These are phyloP conservation scores for Lactifluus rugatus DNA, from an alignment of 768 basidiomycete species.

Conservation along the genomic window DNA sequence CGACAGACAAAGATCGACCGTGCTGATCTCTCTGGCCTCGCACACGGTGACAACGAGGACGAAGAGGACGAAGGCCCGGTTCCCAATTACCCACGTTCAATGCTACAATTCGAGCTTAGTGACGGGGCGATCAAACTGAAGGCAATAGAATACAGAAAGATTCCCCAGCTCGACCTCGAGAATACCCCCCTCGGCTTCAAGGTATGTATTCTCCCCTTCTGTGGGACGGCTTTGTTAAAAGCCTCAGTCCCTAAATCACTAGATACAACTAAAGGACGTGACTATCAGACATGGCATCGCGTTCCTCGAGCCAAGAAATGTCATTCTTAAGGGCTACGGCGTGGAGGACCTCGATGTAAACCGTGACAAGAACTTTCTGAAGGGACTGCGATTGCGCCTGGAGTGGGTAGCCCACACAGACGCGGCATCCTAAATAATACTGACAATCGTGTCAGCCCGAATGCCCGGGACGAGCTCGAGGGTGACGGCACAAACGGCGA, in stretches of 20 bases:
- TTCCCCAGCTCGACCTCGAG: slow-evolving; percentile 60
- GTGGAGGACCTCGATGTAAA: slow-evolving; percentile 55
- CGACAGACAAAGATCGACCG: slow-evolving; percentile 54
- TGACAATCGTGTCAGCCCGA: slow-evolving; percentile 8
- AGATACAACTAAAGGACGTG: slow-evolving; percentile 67
- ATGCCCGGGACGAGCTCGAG: slow-evolving; percentile 1
- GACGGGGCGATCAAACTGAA: slow-evolving; percentile 64
- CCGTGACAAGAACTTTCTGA: slow-evolving; percentile 51
- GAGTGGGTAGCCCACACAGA: slow-evolving; percentile 36
- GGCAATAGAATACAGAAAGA: slow-evolving; percentile 68
- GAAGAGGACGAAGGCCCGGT: slow-evolving; percentile 63
- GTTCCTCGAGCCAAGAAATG: slow-evolving; percentile 63
- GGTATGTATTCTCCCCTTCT: slow-evolving; percentile 30
- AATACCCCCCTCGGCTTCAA: slow-evolving; percentile 78
- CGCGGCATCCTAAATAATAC: background rate
- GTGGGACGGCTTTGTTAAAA: background rate
- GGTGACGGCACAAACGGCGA: background rate
- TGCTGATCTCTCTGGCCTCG: slow-evolving; percentile 38
- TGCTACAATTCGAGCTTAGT: slow-evolving; percentile 64
- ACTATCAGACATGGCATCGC: slow-evolving; percentile 60
- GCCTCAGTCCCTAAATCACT: background rate
- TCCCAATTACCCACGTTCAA: slow-evolving; percentile 73
- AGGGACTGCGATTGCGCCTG: slow-evolving; percentile 50
- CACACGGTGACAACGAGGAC: slow-evolving; percentile 41
- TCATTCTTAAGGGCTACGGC: slow-evolving; percentile 49